A percentile compares a stretch with the other conserved stretches of the same genome.
Evolutionary conservation across 441 rosid species (phyloP).

Genomic region (Croton setiger): DNA sequence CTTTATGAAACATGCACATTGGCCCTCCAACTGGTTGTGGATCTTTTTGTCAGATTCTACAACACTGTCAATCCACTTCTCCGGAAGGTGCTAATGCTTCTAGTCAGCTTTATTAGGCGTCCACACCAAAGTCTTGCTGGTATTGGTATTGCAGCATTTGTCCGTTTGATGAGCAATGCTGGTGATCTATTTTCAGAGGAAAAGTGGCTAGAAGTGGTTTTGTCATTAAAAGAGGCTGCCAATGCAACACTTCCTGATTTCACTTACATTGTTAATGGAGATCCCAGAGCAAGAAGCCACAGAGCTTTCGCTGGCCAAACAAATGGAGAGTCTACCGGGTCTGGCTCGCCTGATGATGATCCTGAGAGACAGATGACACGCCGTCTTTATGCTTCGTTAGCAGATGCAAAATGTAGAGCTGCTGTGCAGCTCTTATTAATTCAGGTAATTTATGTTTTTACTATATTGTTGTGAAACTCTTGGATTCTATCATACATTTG

Average conservation of each 20-base stretch:
- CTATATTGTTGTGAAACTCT: neutral
- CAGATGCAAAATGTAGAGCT: constrained; percentile 98
- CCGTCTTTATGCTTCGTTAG: constrained; percentile 57
- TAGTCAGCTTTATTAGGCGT: constrained; percentile 92
- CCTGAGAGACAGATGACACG: constrained; percentile 48
- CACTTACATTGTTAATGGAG: constrained; percentile 58
- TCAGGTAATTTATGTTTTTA: constrained; percentile 54
- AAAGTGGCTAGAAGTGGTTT: constrained; percentile 94
- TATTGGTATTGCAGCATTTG: constrained; percentile 98
- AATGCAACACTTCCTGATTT: constrained; percentile 92
- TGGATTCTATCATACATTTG: neutral
- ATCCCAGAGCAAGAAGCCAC: constrained; percentile 33
- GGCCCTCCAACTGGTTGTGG: constrained; percentile 98
- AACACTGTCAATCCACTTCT: constrained; percentile 92
- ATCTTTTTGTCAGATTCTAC: constrained; percentile 97
- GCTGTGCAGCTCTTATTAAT: constrained; percentile 97
- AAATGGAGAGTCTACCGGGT: constrained; percentile 41
- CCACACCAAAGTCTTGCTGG: constrained; percentile 99
- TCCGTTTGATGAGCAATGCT: constrained; percentile 97
- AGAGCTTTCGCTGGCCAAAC: constrained; percentile 33
- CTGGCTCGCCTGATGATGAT: constrained; percentile 45
- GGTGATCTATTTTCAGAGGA: constrained; percentile 90
- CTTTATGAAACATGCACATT: constrained; percentile 98
- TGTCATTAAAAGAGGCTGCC: constrained; percentile 86
- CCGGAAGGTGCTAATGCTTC: constrained; percentile 78